A percentile compares a stretch with the other conserved stretches of the same genome.
These are phyloP conservation scores for Alternaria sp. DNA, from an alignment of 2,329 filamentous ascomycete species.

Conservation along the genomic window DNA sequence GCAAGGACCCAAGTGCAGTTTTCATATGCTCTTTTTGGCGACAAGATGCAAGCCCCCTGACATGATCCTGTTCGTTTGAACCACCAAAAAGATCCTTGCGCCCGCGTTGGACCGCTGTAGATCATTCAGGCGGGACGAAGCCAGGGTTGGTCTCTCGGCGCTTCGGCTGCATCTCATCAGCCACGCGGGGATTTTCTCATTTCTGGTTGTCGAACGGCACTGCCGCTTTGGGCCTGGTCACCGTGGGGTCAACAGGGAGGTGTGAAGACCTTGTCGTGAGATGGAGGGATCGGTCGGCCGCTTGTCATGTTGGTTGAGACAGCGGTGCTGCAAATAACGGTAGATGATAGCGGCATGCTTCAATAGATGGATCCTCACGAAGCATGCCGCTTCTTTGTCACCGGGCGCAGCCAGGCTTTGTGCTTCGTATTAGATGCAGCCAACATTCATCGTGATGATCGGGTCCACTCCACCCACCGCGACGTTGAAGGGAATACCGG, in stretches of 20 bases:
- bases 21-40: conserved; percentile 31
- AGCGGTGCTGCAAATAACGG: conserved; percentile 14
- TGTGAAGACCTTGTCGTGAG: conserved; percentile 19
- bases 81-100: conserved; percentile 34
- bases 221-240: conserved; percentile 39
- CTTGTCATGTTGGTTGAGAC: conserved; percentile 19
- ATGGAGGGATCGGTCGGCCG: conserved; percentile 7
- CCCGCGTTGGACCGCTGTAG: conserved; percentile 43
- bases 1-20: conserved; percentile 29
- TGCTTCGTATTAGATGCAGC: conserved; percentile 19
- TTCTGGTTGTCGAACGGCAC: conserved; percentile 46
- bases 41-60: conserved; percentile 41
- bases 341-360: conserved; percentile 18
- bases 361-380: conserved; percentile 9
- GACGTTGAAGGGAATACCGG: background rate
- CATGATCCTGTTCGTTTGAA: conserved; percentile 40
- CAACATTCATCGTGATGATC: conserved; percentile 15
- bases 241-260: conserved; percentile 35
- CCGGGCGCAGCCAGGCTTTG: conserved; percentile 21
- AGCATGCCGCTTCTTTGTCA: conserved; percentile 24
- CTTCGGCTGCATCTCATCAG: conserved; percentile 45
- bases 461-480: conserved; percentile 10
- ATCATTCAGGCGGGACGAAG: conserved; percentile 45
- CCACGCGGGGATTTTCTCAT: conserved; percentile 37
- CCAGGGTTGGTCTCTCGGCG: conserved; percentile 39